Base-by-base conservation (phyloP, 352 stramenopile genomes). In the Thraustotheca clavata region DNA sequence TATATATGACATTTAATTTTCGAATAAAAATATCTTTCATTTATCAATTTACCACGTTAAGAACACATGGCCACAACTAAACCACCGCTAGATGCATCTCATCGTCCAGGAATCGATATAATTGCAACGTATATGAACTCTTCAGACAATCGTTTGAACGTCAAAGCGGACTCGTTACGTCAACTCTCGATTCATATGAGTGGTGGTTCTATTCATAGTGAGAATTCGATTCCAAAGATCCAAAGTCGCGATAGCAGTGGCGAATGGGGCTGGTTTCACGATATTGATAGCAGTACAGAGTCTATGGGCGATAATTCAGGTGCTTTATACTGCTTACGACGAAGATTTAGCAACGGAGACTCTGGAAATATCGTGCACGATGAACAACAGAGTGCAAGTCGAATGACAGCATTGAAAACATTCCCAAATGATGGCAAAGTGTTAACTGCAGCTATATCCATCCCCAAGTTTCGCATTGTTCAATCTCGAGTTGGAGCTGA, bases 61-160 rank as follows among this genome's bases (percentile, higher is more conserved):
- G 43, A 31, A 52, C 43, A 31, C 43, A 31, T 31, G 43, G n/a
- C 43, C 43, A 24, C 43, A 14, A 14, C 43, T 26, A 2, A 18
- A 18, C 7, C 24, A 9, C 43, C 12, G 43, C 14, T 24, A 24
- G 43, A 31, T 7, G 43, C 31, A 14, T 24, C 11, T 22, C 29
- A 73, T 2, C 83, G 83, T 18, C 79, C 79, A 9, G 77, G 79
- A 0, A 84, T 94, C 39, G 85, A 94, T 57, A 81, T 94, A 35
- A 94, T 94, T 63, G 85, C 85, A 46, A 94, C 85, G 2, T 94
- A 94, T 73, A 94, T 94, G 85, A 94, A 94, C 76, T 92, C 85
- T 39, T 79, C 71, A 38, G 85, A 94, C 71, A 77, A 74, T 36
- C 85, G 85, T 29, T 27, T 62, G 9, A 62, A 62, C 55, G 36